Evolutionary conservation across 1,284 basidiomycete genomes (phyloP), one percentile per base, ranked within the genome.

Genomic region (Mycena sp.): DNA sequence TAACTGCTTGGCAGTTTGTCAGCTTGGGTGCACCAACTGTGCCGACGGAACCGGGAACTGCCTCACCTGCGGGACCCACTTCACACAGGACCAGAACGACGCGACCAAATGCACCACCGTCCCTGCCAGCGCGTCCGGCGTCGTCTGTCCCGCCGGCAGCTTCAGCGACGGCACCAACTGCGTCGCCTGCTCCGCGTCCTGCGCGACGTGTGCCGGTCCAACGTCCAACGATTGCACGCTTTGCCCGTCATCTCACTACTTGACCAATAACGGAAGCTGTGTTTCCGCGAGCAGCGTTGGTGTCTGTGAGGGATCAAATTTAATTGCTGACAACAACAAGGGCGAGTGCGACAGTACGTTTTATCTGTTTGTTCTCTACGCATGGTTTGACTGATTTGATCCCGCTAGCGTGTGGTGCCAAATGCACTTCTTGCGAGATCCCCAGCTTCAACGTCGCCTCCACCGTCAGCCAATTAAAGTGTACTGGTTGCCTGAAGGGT

Each of bases 311-410:
- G 86, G 89, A 26, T 83, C 89, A 6, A 85, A 81, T 65, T 76
- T 92, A 63, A 84, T 95, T 41, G 91, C 87, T n/a, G 90, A 95
- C 69, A 93, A 93, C 69, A 84, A 85, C 70, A 95, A 94, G 78
- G 79, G 85, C 23, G 85, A 87, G 68, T 95, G 93, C 71, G 92
- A 94, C 71, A 84, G 92, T 93, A 71, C 73, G 90, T 83, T 3
- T 37, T 49, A 62, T 37, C 40, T 25, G 29, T 54, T 37, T 37
- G 37, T n/a, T 37, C 43, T 6, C 9, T 28, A 6, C 19, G 4
- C 21, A 2, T 25, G 56, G 19, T 43, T 11, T 60, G 29, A 49
- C 50, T 66, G 40, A 69, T 44, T 9, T 44, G 59, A 44, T 59
- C 19, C 32, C 14, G 28, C 12, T 65, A 92, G 91, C 83, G 59